phyloP scores from a whole-genome alignment of 257 asterid genomes.

The Rhazya stricta region DNA sequence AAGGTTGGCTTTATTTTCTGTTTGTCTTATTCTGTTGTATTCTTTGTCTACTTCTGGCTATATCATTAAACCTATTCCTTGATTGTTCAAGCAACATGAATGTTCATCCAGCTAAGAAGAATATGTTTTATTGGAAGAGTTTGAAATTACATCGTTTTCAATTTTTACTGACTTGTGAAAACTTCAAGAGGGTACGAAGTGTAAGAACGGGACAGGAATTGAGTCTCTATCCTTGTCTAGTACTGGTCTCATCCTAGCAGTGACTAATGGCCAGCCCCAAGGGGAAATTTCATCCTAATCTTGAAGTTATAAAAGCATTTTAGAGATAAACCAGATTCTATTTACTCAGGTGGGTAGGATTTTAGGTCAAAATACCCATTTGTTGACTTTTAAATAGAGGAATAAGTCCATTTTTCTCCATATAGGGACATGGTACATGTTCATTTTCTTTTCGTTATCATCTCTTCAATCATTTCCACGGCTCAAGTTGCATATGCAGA shows the following conservation, averaged over 20 bases:
- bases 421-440: too few species aligned
- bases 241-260: not conserved
- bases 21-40: not conserved
- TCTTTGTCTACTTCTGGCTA: not conserved
- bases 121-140: not conserved
- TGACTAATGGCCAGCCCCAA: not conserved
- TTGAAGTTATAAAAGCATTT: not conserved
- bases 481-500: not conserved
- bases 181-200: not conserved
- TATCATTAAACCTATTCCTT: not conserved
- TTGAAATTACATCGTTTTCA: not conserved
- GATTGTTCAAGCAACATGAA: not conserved
- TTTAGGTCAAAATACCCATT: not conserved
- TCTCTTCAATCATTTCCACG: slow-evolving; percentile 1
- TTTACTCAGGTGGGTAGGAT: not conserved
- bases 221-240: not conserved
- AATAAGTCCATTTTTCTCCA: not conserved
- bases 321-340: not conserved
- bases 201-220: not conserved
- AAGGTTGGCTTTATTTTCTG: slow-evolving; percentile 35
- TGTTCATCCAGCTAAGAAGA: not conserved
- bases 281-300: not conserved
- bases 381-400: not conserved
- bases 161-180: not conserved
- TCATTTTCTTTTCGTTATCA: too few species aligned